Evolutionary conservation across 1,284 basidiomycete species (phyloP), one percentile per base, ranked within the genome.

Genomic region (Tetrapyrgos nigripes): DNA sequence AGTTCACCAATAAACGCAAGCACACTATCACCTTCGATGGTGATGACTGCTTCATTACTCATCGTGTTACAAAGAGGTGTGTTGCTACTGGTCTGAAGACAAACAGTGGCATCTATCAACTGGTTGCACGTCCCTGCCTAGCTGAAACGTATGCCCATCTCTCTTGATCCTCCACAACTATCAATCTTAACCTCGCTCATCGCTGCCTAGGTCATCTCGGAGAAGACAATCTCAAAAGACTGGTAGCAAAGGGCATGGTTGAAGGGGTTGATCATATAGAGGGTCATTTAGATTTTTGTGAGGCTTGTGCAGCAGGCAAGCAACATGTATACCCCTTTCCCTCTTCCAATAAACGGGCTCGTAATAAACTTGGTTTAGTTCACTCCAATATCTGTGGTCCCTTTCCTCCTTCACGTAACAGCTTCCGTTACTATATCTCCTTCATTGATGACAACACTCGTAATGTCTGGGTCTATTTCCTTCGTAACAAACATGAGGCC

Each of bases 331-430:
- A 40, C 29, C 46, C 58, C 26, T 55, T 56, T 37, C 58, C 58
- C 3, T 10, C 21, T n/a, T 49, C 53, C 13, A 46, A 29, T 3
- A 50, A 40, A 46, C 19, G 24, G 24, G 46, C 53, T 21, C 19
- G 19, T 5, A 19, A 23, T 3, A 5, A 27, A 21, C 47, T 55
- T 28, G 53, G 56, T 19, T 47, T 55, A 14, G 33, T 55, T 24
- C 58, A 60, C 27, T 60, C 58, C 37, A 47, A 60, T 27, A 13
- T 60, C 21, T 60, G 58, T n/a, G 54, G 58, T 19, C 58, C 58
- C 8, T 31, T 44, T 17, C 53, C 53, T 45, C 47, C 3, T 9
- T 23, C n/a, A 4, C 35, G 23, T 29, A 26, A 33, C 13, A 24
- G 53, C 26, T 19, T 46, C 33, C 45, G 48, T 26, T 59, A 55